A percentile compares a stretch with the other conserved stretches of the same genome.
Conservation (phyloP, 306 rosid genomes). For the Glycine tomentella region DNA sequence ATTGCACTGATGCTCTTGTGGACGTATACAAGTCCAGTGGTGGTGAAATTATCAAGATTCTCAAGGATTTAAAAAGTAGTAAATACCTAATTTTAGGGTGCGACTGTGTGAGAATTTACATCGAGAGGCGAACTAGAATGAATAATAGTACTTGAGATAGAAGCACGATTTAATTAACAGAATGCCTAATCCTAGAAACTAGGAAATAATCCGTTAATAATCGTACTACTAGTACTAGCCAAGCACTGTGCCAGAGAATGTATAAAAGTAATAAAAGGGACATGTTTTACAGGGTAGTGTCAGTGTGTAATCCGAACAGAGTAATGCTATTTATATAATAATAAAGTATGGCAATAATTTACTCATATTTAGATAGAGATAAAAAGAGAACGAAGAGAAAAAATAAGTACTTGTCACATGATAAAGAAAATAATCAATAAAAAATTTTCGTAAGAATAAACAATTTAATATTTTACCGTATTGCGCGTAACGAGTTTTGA, state of each 20-base stretch:
- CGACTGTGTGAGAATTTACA: neutral
- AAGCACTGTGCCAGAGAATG: neutral
- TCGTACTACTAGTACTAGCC: too few species aligned
- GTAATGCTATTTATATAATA: neutral
- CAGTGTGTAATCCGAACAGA: neutral
- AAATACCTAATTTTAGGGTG: neutral
- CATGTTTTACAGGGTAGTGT: neutral
- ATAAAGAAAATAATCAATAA: too few species aligned
- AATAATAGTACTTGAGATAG: neutral
- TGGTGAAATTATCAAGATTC: too few species aligned
- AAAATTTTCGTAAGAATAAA: too few species aligned
- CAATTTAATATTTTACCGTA: neutral
- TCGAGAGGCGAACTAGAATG: neutral
- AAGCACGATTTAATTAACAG: neutral
- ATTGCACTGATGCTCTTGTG: neutral
- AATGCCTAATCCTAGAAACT: slow-evolving; percentile 25
- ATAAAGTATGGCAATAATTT: neutral
- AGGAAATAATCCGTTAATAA: slow-evolving; percentile 25
- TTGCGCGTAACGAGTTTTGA: slow-evolving; percentile 41
- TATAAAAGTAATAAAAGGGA: neutral
- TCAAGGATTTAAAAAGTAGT: too few species aligned
- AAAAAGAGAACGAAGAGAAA: too few species aligned
- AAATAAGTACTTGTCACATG: too few species aligned
- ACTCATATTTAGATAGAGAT: too few species aligned
- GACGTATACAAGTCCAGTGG: too few species aligned